Base-by-base conservation (phyloP, 768 basidiomycete species). In the Lentinula raphanica region DNA sequence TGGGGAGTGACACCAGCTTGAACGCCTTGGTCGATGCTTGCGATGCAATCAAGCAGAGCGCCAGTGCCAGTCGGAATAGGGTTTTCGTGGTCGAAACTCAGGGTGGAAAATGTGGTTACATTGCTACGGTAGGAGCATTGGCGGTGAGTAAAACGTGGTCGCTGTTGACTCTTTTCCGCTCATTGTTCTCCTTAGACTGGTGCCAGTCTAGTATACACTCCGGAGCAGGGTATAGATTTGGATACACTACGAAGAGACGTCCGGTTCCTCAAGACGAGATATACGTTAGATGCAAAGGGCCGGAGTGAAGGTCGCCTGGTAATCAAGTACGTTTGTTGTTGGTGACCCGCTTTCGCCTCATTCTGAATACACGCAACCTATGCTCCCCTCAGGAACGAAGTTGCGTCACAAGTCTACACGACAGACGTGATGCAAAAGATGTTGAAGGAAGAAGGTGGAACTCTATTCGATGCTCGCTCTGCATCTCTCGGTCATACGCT, bases 21-120 rank as follows among this genome's bases (percentile, higher is more conserved):
- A 99, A 98, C 70, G 94, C 95, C 2, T 79, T 99, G 29, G 94
- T 98, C 54, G 92, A 95, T 60, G 97, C 97, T 5, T 98, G 96
- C 68, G 97, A 99, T 72, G 87, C 95, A 40, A 98, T 99, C 75
- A 97, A 95, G 76, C 97, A 99, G 79, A 95, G 93, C 67, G 97
- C 97, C 9, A 91, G 91, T 56, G 96, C 97, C 4, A 97, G 94
- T 67, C 73, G 97, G 61, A 94, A 98, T 71, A 79, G 97, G 42
- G 97, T 98, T 59, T 99, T 99, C 68, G 90, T 98, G 1, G 93
- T 99, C 17, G 96, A 99, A 74, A 98, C 95, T 0, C 97, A 98
- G 71, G 97, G 97, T 49, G 97, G 96, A 8, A 88, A 90, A 68
- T 97, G 92, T 68, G 97, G 97, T 8, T 99, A 95, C 69, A 84